Evolutionary conservation across 1,284 basidiomycete genomes (phyloP).

Genomic region (Sutorius eximius): DNA sequence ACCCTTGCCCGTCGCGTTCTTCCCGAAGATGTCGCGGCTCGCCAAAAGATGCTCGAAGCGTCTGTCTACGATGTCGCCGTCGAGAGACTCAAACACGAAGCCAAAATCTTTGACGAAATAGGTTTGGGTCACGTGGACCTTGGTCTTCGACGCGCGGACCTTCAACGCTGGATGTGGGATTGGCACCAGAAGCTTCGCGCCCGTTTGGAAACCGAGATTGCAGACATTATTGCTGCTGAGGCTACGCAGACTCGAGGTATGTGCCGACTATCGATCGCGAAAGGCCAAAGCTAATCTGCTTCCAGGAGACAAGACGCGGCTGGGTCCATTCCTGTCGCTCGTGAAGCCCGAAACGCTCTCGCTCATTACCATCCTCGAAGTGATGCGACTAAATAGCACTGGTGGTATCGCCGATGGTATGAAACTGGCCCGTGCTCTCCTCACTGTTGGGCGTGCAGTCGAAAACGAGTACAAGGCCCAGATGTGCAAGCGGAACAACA

Average conservation of each 20-base stretch:
- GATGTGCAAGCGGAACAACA: conserved; percentile 69
- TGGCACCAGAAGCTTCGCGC: conserved; percentile 74
- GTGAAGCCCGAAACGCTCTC: conserved; percentile 81
- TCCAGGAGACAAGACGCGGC: conserved; percentile 14
- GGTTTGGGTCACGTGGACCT: conserved; percentile 52
- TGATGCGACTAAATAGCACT: conserved; percentile 81
- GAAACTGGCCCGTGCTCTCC: conserved; percentile 85
- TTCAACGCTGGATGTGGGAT: conserved; percentile 85
- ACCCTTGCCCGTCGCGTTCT: conserved; percentile 62
- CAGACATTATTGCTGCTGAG: conserved; percentile 47
- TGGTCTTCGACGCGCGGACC: conserved; percentile 51
- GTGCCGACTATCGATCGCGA: neutral
- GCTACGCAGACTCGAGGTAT: conserved; percentile 24
- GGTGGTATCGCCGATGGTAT: conserved; percentile 84
- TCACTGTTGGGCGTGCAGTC: conserved; percentile 83
- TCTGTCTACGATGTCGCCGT: conserved; percentile 84
- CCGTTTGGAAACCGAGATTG: conserved; percentile 59
- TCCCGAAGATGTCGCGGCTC: conserved; percentile 63
- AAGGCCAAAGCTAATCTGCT: neutral
- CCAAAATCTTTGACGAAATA: conserved; percentile 57
- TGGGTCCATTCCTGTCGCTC: conserved; percentile 72
- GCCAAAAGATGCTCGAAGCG: conserved; percentile 82
- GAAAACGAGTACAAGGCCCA: conserved; percentile 89
- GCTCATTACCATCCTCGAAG: conserved; percentile 86
- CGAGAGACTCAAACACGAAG: conserved; percentile 68